These are phyloP conservation scores for Solanum okadae DNA, from an alignment of 257 asterid genomes.

Conservation along the genomic window DNA sequence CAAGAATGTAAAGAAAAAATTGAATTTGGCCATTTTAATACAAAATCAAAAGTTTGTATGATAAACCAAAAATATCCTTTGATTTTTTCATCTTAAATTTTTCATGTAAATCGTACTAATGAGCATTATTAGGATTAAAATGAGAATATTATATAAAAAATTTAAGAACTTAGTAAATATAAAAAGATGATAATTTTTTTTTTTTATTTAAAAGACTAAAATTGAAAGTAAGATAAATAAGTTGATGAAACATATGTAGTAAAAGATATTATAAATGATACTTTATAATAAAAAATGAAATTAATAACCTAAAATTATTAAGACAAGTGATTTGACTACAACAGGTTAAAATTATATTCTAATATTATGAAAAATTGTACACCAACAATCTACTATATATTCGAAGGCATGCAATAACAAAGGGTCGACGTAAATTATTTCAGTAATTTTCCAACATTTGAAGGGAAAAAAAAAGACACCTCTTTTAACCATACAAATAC, in stretches of 20 bases:
- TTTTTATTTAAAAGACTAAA: neutral
- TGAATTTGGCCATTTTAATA: neutral
- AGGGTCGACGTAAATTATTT: neutral
- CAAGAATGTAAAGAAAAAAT: neutral
- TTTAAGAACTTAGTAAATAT: neutral
- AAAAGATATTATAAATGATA: neutral
- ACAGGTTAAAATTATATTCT: neutral
- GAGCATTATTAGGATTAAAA: neutral
- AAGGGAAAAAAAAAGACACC: neutral
- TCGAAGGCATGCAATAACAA: neutral
- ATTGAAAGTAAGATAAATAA: neutral
- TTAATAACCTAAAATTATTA: neutral
- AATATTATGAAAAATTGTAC: neutral
- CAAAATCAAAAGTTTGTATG: neutral
- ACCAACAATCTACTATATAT: neutral
- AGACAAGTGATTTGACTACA: neutral
- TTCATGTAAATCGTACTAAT: neutral
- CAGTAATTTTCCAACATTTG: neutral
- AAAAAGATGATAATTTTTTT: neutral
- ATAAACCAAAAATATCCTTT: neutral
- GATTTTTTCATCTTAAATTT: neutral
- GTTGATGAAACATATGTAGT: neutral
- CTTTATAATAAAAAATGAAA: neutral
- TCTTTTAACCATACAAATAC: neutral
- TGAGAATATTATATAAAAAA: neutral